These are phyloP conservation scores for Musa itinerans DNA, from an alignment of 176 grass and related monocot genomes.

Conservation along the genomic window DNA sequence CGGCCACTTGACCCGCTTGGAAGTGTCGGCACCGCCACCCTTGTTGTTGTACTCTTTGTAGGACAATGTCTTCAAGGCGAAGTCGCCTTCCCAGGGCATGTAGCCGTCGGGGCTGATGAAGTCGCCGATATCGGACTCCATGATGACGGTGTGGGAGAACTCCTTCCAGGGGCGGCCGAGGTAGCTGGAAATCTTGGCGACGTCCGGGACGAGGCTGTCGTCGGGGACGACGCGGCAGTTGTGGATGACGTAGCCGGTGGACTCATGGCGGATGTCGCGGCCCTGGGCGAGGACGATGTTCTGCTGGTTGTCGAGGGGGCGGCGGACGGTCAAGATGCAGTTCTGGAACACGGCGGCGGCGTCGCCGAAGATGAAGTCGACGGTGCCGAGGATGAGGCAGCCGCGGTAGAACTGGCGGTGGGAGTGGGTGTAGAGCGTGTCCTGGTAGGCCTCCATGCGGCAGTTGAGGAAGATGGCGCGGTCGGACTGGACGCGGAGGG, in stretches of 20 bases:
- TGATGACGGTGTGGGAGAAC: constrained; percentile 59
- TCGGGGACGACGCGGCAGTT: constrained; percentile 64
- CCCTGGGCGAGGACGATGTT: constrained; percentile 84
- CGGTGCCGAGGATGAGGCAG: constrained; percentile 65
- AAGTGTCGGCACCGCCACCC: constrained; percentile 38
- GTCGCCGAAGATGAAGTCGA: constrained; percentile 95
- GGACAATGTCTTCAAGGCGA: constrained; percentile 61
- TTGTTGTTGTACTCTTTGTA: constrained; percentile 74
- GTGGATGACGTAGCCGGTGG: constrained; percentile 85
- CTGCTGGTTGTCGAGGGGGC: constrained; percentile 74
- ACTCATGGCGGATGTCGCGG: constrained; percentile 39
- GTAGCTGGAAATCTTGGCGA: constrained; percentile 41
- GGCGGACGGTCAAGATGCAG: constrained; percentile 62
- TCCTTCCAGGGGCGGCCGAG: constrained; percentile 74
- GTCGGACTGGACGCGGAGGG: constrained; percentile 67
- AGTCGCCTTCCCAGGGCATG: constrained; percentile 73
- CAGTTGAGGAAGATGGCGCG: constrained; percentile 88
- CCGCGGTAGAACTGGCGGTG: constrained; percentile 83
- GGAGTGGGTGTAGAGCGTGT: constrained; percentile 87
- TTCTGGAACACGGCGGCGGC: constrained; percentile 91
- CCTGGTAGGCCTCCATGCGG: constrained; percentile 78
- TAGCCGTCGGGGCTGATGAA: constrained; percentile 63
- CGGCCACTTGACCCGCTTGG: constrained; percentile 42
- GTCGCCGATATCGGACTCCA: constrained; percentile 70
- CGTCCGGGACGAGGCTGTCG: constrained; percentile 18